Evolutionary conservation across 768 basidiomycete genomes (phyloP), one percentile per base, ranked within the genome.

Genomic region (Boletus subcaerulescens): DNA sequence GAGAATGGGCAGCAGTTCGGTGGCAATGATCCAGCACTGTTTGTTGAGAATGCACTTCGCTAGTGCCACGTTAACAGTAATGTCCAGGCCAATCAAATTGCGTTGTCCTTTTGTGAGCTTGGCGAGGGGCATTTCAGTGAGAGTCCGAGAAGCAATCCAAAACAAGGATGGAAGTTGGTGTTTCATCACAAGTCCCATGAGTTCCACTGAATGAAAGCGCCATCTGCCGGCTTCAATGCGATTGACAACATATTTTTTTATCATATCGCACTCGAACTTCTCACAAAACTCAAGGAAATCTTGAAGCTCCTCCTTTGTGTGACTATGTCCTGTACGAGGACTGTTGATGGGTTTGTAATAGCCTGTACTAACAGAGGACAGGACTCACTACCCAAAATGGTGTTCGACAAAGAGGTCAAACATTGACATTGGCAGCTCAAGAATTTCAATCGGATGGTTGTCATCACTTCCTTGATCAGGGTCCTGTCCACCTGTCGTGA

Each of bases 1-100:
- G 22, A 22, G 22, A 22, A 22, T 4, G 11, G 3, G 32, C 2
- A 55, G 60, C 22, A 45, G 38, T 47, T 61, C 46, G 1, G 44
- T 14, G 24, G 58, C 55, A 29, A 62, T 12, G 6, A 60, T 53
- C 2, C 17, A 32, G 29, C 45, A 33, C 26, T 59, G 46, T 7
- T 50, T 15, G 14, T 54, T 39, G 0, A 60, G 45, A 3, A 35
- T 4, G 24, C 24, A 24, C 5, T 24, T 3, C 24, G 24, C 24
- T 24, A 24, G 4, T 5, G 24, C 24, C 24, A 24, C 4, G 24
- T 24, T 24, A 24, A 24, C 4, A 4, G 4, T 4, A 24, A 24
- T 4, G 4, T 24, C 4, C 24, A 4, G 24, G 5, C 24, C 24
- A 24, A 24, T 24, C 24, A 24, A 24, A 3, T 1, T 24, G 24